Conservation (phyloP, 2,329 filamentous ascomycete species). For the Sclerotinia glacialis region DNA sequence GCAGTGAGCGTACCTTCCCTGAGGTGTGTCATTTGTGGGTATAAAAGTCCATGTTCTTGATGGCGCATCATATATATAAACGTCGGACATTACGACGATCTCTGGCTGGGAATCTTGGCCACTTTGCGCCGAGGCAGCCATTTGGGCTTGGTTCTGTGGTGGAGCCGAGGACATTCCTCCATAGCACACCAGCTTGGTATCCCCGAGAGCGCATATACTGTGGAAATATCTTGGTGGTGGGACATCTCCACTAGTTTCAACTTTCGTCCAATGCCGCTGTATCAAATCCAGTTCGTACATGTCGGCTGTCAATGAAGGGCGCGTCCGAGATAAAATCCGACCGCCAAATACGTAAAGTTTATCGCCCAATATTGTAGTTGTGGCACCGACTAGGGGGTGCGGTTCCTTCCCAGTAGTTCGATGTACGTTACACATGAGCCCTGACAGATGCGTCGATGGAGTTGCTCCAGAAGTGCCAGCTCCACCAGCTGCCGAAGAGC, state of each 20-base stretch:
- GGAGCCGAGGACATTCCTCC: conserved; percentile 89
- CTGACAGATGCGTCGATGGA: conserved; percentile 57
- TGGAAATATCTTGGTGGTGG: conserved; percentile 95
- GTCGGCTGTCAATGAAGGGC: conserved; percentile 80
- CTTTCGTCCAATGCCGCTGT: conserved; percentile 85
- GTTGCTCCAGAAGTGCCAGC: conserved; percentile 42
- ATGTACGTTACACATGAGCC: conserved; percentile 69
- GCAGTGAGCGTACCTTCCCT: conserved; percentile 95
- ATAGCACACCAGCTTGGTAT: conserved; percentile 96
- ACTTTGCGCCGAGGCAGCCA: conserved; percentile 44
- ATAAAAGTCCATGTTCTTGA: conserved; percentile 83
- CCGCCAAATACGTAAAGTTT: conserved; percentile 97
- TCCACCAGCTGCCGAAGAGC: conserved; percentile 41
- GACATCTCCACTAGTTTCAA: conserved; percentile 79
- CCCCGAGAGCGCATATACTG: conserved; percentile 88
- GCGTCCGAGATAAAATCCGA: conserved; percentile 76
- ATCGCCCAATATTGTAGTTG: conserved; percentile 90
- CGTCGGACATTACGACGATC: conserved; percentile 95
- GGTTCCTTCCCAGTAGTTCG: conserved; percentile 90
- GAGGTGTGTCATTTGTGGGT: conserved; percentile 74
- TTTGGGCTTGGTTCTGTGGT: conserved; percentile 45
- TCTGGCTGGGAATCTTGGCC: conserved; percentile 70
- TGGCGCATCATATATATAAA: conserved; percentile 88
- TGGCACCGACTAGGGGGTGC: conserved; percentile 87
- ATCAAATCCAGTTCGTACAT: conserved; percentile 93